phyloP scores from a whole-genome alignment of 2,329 filamentous ascomycete genomes.

The Colletotrichum coccodes region DNA sequence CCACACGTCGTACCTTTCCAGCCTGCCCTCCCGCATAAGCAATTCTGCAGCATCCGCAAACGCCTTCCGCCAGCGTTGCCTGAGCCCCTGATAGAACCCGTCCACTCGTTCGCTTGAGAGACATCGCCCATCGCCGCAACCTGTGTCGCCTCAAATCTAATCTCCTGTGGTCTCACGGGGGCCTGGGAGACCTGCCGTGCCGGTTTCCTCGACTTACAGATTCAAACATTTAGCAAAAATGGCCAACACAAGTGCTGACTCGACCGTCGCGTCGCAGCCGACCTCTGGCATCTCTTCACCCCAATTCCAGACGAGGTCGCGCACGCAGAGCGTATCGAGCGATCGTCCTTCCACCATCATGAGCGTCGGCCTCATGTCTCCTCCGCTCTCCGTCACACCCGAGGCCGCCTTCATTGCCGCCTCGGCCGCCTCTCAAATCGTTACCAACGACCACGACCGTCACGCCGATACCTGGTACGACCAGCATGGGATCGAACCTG shows the following conservation, averaged over 20 bases:
- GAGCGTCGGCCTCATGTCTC: slow-evolving; percentile 68
- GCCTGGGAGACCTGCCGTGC: slow-evolving; percentile 21
- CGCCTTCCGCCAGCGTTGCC: slow-evolving; percentile 13
- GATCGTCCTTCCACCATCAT: slow-evolving; percentile 72
- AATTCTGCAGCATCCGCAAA: slow-evolving; percentile 31
- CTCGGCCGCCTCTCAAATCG: slow-evolving; percentile 89
- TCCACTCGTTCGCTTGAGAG: slow-evolving; percentile 11
- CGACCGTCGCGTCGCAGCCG: slow-evolving; percentile 42
- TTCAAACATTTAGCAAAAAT: slow-evolving; percentile 25
- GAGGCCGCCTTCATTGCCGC: slow-evolving; percentile 88
- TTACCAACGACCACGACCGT: slow-evolving; percentile 87
- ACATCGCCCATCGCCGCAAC: slow-evolving; percentile 16
- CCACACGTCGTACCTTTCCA: slow-evolving; percentile 27
- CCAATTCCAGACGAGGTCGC: slow-evolving; percentile 51
- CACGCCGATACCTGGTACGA: slow-evolving; percentile 77
- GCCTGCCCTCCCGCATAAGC: slow-evolving; percentile 20
- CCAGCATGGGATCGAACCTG: slow-evolving; percentile 72
- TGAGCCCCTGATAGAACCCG: slow-evolving; percentile 22
- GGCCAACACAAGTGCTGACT: slow-evolving; percentile 28
- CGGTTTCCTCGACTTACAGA: slow-evolving; percentile 21
- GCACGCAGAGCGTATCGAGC: slow-evolving; percentile 75
- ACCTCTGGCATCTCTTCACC: slow-evolving; percentile 46
- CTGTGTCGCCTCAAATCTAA: slow-evolving; percentile 30
- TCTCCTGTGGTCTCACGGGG: slow-evolving; percentile 33
- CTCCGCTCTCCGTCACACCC: slow-evolving; percentile 76